Evolutionary conservation across 345 rosid species (phyloP), one percentile per base, ranked within the genome.

Genomic region (Anastatica hierochuntica): DNA sequence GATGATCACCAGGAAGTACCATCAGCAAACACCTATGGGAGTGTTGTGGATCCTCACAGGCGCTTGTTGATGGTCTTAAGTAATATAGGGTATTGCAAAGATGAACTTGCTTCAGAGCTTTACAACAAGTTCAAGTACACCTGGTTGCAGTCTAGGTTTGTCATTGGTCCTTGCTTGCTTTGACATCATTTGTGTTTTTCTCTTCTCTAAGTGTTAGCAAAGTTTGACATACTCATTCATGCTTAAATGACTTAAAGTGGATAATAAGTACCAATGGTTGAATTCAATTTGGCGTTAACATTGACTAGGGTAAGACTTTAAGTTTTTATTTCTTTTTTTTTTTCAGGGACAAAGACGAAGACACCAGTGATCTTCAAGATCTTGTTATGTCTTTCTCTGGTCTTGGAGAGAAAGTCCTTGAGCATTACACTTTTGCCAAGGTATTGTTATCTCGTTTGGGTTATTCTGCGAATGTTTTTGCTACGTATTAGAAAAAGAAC

Each of bases 21-120:
- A 47, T 43, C 67, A 13, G 61, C 66, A 46, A 73, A 69, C 69
- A 69, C 71, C 63, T 73, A 73, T 44, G 95, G 81, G 75, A 71
- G 67, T 78, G 58, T 76, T 62, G 76, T 63, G 68, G 82, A 77
- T 80, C 74, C 85, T 30, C 95, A 81, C 74, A 76, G 78, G 64
- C 77, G 68, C 41, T 68, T 92, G 73, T 67, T 92, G 58, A 79
- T 92, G 53, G 88, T 92, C 71, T 67, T 83, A 35, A 89, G 97
- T 66, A 85, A 89, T 73, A 77, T 85, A 47, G 97, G 95, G 44
- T 85, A 81, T 60, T 89, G 97, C 94, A 83, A 85, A 77, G 98
- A 85, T 35, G 98, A 88, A 60, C 85, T 92, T 67, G 55, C 73
- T 85, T 62, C 60, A 6, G 94, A 85, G 78, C 66, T 92, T 73